Evolutionary conservation across 768 basidiomycete species (phyloP).

Genomic region (Fomitopsis pulvina): DNA sequence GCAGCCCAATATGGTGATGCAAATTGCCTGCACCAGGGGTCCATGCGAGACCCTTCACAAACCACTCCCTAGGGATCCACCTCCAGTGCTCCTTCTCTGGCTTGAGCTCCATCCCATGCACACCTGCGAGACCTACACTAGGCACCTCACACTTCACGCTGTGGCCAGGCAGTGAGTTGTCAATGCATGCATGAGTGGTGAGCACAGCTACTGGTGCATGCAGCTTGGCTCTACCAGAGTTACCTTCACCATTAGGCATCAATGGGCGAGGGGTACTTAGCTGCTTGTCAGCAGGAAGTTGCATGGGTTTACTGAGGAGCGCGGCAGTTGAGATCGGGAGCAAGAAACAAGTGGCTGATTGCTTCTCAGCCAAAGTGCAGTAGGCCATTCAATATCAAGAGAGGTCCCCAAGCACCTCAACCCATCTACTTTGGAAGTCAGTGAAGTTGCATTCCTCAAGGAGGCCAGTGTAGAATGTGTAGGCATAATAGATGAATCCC

Average conservation of each 20-base stretch:
- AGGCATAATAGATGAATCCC: slow-evolving; percentile 93
- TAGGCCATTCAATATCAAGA: slow-evolving; percentile 94
- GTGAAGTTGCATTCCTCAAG: slow-evolving; percentile 73
- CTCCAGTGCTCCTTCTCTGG: slow-evolving; percentile 93
- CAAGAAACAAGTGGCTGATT: slow-evolving; percentile 57
- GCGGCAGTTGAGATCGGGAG: slow-evolving; percentile 36
- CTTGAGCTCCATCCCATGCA: slow-evolving; percentile 75
- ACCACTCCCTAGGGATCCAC: slow-evolving; percentile 88
- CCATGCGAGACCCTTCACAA: slow-evolving; percentile 76
- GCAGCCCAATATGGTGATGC: slow-evolving; percentile 88
- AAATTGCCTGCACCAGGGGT: slow-evolving; percentile 90
- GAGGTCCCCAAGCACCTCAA: slow-evolving; percentile 94
- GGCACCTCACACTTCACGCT: too few relatives aligned
- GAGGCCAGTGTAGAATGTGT: slow-evolving; percentile 87
- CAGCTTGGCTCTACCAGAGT: slow-evolving; percentile 12
- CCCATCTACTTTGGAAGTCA: slow-evolving; percentile 77
- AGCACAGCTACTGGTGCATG: slow-evolving; percentile 14
- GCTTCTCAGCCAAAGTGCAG: slow-evolving; percentile 71
- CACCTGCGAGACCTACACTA: slow-evolving; percentile 83
- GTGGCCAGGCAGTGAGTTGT: slow-evolving; percentile 25
- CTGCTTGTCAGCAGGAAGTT: slow-evolving; percentile 8
- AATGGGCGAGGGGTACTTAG: slow-evolving; percentile 8
- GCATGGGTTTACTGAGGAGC: slow-evolving; percentile 22
- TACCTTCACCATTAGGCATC: slow-evolving; percentile 7
- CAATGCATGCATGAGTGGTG: slow-evolving; percentile 18